Base-by-base conservation (phyloP, 768 basidiomycete genomes). In the Hypholoma fasciculare region DNA sequence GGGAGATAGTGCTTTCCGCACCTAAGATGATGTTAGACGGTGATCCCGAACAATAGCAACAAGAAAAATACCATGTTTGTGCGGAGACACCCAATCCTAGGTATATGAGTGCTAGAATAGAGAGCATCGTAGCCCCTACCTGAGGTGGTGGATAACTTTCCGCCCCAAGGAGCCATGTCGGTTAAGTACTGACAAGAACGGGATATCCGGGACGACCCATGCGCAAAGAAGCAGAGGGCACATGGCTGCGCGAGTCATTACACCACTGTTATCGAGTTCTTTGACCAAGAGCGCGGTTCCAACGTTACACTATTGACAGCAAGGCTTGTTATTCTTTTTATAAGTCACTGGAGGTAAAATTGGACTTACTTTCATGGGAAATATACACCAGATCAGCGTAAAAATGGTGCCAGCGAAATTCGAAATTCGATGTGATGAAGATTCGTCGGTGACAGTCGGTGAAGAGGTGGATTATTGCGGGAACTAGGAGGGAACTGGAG, bases 1-100 rank as follows among this genome's bases (percentile, higher is more conserved):
- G 76, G 64, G 75, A 75, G 79, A 63, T 86, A 86, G 53, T 83
- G 73, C 61, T 86, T 86, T 27, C 78, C 78, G 61, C 84, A 85
- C 84, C 83, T 85, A 44, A 40, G 26, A 16, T 42, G 13, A 5
- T 42, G 40, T 42, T 42, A 17, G 1, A 42, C 23, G 19, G 23
- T 19, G 7, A 30, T 14, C 1, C 17, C 47, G 30, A 47, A 30
- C 13, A 40, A 12, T 16, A 4, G 2, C 19, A 38, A 11, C 5
- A 55, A 11, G 12, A 17, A 23, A 27, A 13, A 37, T 38, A 64
- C 63, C 63, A 65, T 62, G 63, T 65, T 51, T 65, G 63, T 12
- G 63, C 63, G 6, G 59, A 60, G 26, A 50, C 52, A 11, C 59
- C 54, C 9, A 23, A 9, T 26, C 20, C 57, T n/a, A 58, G 44